A percentile compares a stretch with the other conserved stretches of the same genome.
Evolutionary conservation across 1,139 yeast species (phyloP).

Genomic region (Saccharomyces pastorianus): DNA sequence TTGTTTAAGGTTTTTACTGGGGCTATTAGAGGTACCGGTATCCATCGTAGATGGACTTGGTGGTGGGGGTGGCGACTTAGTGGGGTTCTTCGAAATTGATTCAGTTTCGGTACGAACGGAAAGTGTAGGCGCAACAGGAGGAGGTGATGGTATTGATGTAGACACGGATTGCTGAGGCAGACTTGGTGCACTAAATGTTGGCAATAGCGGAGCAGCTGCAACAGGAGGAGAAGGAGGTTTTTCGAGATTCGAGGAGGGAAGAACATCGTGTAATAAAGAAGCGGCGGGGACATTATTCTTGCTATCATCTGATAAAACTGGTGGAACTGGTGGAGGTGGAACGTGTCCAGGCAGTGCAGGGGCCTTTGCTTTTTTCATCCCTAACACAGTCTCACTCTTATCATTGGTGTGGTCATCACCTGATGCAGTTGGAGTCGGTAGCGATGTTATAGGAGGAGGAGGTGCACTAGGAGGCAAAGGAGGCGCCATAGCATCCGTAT

Average conservation of each 20-base stretch:
- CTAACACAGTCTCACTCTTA: not conserved
- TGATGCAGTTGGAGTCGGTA: constrained; percentile 17
- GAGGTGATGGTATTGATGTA: constrained; percentile 9
- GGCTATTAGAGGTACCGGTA: constrained; percentile 18
- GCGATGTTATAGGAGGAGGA: constrained; percentile 8
- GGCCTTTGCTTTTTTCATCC: constrained; percentile 11
- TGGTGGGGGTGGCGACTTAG: constrained; percentile 14
- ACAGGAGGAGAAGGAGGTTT: constrained; percentile 17
- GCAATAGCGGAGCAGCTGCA: constrained; percentile 18
- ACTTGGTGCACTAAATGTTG: constrained; percentile 15
- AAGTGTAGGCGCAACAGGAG: constrained; percentile 6
- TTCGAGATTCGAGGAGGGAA: not conserved
- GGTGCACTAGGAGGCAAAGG: constrained; percentile 11
- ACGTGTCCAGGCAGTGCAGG: constrained; percentile 13
- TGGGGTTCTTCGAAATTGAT: not conserved
- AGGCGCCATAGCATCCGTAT: constrained; percentile 12
- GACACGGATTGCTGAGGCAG: constrained; percentile 17
- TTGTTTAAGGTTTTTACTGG: constrained; percentile 23
- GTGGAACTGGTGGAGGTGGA: constrained; percentile 14
- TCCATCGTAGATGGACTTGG: constrained; percentile 6
- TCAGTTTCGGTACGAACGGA: not conserved
- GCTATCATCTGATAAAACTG: constrained; percentile 13
- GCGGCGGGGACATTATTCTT: constrained; percentile 5
- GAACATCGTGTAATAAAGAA: not conserved
- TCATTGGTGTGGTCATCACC: constrained; percentile 6